Conservation (phyloP, 1,139 yeast species). For the Tardiomyces digboiensis region DNA sequence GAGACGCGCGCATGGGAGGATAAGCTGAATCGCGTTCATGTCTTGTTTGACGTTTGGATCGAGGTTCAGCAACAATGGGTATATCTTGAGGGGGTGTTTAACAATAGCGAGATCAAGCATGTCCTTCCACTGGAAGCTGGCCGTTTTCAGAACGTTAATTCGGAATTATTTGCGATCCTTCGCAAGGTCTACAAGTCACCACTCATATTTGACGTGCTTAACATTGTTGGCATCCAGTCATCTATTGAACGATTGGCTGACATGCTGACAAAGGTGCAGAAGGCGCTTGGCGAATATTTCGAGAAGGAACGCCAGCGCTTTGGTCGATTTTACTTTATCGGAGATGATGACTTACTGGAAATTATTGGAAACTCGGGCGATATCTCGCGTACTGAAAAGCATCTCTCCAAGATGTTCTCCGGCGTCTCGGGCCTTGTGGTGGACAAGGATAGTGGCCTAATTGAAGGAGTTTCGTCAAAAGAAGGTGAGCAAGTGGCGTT, state of each 20-base stretch:
- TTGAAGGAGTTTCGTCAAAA: constrained; percentile 45
- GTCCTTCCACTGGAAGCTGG: constrained; percentile 64
- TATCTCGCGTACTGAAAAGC: constrained; percentile 42
- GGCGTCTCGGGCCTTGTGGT: constrained; percentile 40
- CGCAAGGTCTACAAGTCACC: constrained; percentile 42
- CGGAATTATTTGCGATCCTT: constrained; percentile 47
- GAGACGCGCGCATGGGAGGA: constrained; percentile 48
- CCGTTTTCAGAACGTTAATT: constrained; percentile 54
- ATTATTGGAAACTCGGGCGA: constrained; percentile 62
- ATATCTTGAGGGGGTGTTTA: constrained; percentile 71
- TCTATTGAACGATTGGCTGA: constrained; percentile 46
- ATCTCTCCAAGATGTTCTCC: constrained; percentile 62
- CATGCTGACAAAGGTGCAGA: constrained; percentile 47
- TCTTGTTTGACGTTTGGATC: constrained; percentile 60
- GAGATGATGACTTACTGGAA: constrained; percentile 84
- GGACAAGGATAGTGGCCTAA: constrained; percentile 29
- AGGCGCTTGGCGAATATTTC: constrained; percentile 66
- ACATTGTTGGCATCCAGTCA: constrained; percentile 40
- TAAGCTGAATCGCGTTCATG: constrained; percentile 41
- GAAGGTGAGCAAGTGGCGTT: constrained; percentile 55
- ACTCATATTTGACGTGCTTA: constrained; percentile 47
- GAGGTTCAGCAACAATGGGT: constrained; percentile 90
- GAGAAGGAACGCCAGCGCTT: constrained; percentile 71
- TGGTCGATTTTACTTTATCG: constrained; percentile 81
- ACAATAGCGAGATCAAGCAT: constrained; percentile 46